Evolutionary conservation across 169 alveolate species (phyloP).

Genomic region (Plasmodium vivax): DNA sequence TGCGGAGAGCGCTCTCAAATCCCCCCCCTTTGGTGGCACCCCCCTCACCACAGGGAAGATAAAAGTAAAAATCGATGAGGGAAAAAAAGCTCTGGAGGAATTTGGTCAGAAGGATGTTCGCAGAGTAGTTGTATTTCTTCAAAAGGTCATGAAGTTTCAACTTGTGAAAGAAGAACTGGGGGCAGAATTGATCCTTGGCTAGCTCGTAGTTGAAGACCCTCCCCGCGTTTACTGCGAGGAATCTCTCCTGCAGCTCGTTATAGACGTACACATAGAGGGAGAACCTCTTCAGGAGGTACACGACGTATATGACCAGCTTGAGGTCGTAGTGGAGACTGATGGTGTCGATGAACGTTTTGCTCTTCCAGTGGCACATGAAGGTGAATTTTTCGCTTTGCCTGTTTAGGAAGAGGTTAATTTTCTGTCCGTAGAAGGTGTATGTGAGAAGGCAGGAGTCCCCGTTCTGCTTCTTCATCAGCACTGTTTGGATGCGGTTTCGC

Average conservation of each 20-base stretch:
- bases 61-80: slow-evolving; percentile 44
- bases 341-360: background rate
- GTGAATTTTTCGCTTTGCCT: slow-evolving; percentile 26
- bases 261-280: slow-evolving; percentile 42
- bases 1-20: background rate
- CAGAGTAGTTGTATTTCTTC: slow-evolving; percentile 49
- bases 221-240: slow-evolving; percentile 16
- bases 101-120: slow-evolving; percentile 22
- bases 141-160: slow-evolving; percentile 37
- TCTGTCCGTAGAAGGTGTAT: slow-evolving; percentile 55
- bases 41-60: background rate
- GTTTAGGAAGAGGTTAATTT: slow-evolving; percentile 37
- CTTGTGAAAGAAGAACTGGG: slow-evolving; percentile 13
- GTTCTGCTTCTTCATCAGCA: slow-evolving; percentile 12
- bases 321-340: slow-evolving; percentile 48
- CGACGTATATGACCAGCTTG: slow-evolving; percentile 41
- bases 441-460: slow-evolving; percentile 8
- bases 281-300: slow-evolving; percentile 35
- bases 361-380: slow-evolving; percentile 58
- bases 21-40: background rate
- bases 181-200: background rate
- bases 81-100: slow-evolving; percentile 35
- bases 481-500: slow-evolving; percentile 9
- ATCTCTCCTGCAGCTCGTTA: slow-evolving; percentile 20
- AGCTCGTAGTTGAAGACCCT: background rate